phyloP scores from a whole-genome alignment of 140 eudicot genomes.

The Cichorium intybus region DNA sequence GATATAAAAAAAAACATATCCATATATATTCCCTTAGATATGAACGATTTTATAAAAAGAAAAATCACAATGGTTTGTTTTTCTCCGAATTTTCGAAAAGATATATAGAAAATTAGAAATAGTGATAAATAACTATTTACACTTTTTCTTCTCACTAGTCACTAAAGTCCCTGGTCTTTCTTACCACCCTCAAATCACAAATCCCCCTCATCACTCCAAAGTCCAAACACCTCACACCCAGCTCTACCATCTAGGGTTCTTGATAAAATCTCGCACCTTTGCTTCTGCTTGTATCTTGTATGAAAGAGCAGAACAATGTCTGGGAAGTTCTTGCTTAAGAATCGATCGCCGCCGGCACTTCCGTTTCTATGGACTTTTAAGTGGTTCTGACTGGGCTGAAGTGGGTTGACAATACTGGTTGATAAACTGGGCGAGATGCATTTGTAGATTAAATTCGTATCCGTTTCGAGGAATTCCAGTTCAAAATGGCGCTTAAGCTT shows the following conservation, averaged over 20 bases:
- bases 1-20: no score
- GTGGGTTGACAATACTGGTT: not conserved
- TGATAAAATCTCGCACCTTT: not conserved
- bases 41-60: no score
- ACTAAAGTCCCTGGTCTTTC: no score
- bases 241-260: constrained; percentile 18
- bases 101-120: no score
- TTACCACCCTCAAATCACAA: constrained; percentile 7
- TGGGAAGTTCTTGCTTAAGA: not conserved
- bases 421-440: constrained; percentile 7
- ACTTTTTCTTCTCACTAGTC: no score
- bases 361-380: not conserved
- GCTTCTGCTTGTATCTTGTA: not conserved
- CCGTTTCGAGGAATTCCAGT: not conserved
- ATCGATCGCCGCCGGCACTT: not conserved
- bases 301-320: constrained; percentile 14
- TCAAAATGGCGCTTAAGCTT: constrained; percentile 69
- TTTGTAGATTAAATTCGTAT: not conserved
- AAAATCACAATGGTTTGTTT: no score
- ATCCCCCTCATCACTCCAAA: constrained; percentile 21
- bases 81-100: no score
- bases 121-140: no score
- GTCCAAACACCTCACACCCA: constrained; percentile 25
- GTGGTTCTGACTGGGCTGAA: not conserved
- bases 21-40: no score